These are phyloP conservation scores for Astrothelium subdiscretum DNA, from an alignment of 495 filamentous ascomycete species.

Conservation along the genomic window DNA sequence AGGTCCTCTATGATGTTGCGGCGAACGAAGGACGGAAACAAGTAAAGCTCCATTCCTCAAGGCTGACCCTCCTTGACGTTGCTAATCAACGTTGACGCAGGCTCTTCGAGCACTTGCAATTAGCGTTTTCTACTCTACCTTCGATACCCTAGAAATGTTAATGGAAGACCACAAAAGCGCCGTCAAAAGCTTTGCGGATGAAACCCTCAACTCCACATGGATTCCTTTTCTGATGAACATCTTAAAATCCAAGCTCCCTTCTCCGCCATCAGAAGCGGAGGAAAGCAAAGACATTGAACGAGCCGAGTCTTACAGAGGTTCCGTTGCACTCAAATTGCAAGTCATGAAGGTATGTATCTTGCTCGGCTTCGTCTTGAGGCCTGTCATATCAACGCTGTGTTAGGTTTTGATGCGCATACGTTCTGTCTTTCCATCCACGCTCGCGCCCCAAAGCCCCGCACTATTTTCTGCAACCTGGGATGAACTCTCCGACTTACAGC, in stretches of 20 bases:
- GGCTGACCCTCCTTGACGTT: background rate
- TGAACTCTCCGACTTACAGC: conserved; percentile 61
- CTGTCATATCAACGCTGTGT: background rate
- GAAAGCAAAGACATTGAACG: conserved; percentile 36
- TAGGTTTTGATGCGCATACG: conserved; percentile 85
- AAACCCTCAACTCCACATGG: conserved; percentile 62
- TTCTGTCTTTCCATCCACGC: conserved; percentile 64
- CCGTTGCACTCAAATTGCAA: conserved; percentile 77
- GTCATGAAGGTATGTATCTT: conserved; percentile 53
- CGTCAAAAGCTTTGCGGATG: conserved; percentile 80
- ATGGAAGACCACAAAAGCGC: conserved; percentile 77
- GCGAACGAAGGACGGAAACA: conserved; percentile 56
- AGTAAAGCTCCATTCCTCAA: background rate
- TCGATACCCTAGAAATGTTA: conserved; percentile 91
- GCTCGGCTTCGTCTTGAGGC: background rate
- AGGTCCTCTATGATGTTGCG: conserved; percentile 69
- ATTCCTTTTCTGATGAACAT: conserved; percentile 71
- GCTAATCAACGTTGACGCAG: conserved; percentile 18
- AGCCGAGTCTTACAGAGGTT: conserved; percentile 50
- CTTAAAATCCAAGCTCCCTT: conserved; percentile 59
- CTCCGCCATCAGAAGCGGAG: conserved; percentile 45
- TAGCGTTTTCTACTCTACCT: conserved; percentile 76
- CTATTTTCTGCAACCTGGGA: conserved; percentile 82
- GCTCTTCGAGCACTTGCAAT: conserved; percentile 72
- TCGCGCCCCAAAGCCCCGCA: conserved; percentile 62